phyloP scores from a whole-genome alignment of 2,329 filamentous ascomycete species.

The Helminthosporium solani region DNA sequence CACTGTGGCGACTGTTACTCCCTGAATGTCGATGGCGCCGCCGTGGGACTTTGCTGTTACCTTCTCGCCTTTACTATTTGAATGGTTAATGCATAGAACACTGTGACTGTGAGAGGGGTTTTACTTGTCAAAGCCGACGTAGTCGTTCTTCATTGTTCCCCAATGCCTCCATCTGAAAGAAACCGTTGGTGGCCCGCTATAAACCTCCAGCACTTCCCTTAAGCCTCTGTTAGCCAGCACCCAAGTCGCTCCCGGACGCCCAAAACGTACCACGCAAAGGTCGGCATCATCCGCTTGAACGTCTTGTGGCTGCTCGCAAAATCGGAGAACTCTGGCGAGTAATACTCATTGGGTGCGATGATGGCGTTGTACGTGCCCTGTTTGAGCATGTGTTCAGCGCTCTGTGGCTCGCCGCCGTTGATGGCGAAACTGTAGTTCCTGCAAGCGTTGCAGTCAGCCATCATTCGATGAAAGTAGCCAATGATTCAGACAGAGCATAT shows the following conservation, averaged over 20 bases:
- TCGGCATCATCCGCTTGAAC: constrained; percentile 73
- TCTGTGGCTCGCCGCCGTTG: constrained; percentile 59
- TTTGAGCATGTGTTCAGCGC: constrained; percentile 64
- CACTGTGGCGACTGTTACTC: constrained; percentile 62
- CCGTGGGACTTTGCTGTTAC: constrained; percentile 63
- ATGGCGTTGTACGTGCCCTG: constrained; percentile 71
- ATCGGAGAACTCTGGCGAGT: constrained; percentile 61
- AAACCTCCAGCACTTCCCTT: constrained; percentile 64
- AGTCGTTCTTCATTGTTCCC: constrained; percentile 67
- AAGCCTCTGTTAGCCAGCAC: neutral
- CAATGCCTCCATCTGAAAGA: constrained; percentile 67
- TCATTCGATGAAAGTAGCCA: neutral
- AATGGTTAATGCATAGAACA: constrained; percentile 3
- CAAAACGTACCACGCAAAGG: constrained; percentile 59
- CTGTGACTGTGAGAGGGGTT: constrained; percentile 16
- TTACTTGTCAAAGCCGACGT: constrained; percentile 64
- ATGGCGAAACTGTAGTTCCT: constrained; percentile 63
- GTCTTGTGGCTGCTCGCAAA: constrained; percentile 67
- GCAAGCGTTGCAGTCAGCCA: neutral
- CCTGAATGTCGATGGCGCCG: constrained; percentile 62
- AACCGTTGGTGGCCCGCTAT: constrained; percentile 63
- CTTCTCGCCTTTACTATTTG: constrained; percentile 60
- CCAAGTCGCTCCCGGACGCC: neutral
- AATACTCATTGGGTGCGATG: constrained; percentile 63
- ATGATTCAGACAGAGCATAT: neutral